Conservation (phyloP, 2,329 filamentous ascomycete species). For the Penicillium palitans region DNA sequence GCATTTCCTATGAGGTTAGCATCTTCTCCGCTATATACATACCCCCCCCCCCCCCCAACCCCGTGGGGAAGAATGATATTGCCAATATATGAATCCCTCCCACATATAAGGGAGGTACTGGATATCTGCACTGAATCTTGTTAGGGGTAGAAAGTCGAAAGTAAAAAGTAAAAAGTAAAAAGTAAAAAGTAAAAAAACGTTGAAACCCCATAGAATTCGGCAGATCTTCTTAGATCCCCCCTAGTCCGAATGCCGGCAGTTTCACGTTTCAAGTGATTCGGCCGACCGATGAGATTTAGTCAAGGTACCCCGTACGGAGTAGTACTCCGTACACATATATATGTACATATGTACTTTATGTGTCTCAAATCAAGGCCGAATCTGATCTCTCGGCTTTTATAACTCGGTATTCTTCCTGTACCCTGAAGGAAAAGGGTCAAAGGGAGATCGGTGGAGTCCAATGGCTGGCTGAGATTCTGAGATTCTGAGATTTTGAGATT, state of each 20-base stretch:
- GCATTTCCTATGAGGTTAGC: not conserved
- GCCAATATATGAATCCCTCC: not conserved
- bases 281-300: not conserved
- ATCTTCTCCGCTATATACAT: not conserved
- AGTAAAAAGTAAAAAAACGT: not conserved
- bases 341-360: not conserved
- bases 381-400: not conserved
- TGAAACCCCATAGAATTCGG: not conserved
- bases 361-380: not conserved
- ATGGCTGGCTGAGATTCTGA: too few species aligned
- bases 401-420: too few species aligned
- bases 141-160: not conserved
- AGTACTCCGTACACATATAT: too few species aligned
- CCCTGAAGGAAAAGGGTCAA: too few species aligned
- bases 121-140: not conserved
- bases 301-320: too few species aligned
- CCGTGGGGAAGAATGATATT: not conserved
- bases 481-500: too few species aligned
- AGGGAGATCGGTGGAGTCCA: too few species aligned
- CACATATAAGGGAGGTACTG: not conserved
- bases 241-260: not conserved
- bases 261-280: not conserved
- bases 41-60: not conserved
- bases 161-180: not conserved
- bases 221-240: not conserved